Conservation (phyloP, 306 rosid species). For the Nissolia schottii region DNA sequence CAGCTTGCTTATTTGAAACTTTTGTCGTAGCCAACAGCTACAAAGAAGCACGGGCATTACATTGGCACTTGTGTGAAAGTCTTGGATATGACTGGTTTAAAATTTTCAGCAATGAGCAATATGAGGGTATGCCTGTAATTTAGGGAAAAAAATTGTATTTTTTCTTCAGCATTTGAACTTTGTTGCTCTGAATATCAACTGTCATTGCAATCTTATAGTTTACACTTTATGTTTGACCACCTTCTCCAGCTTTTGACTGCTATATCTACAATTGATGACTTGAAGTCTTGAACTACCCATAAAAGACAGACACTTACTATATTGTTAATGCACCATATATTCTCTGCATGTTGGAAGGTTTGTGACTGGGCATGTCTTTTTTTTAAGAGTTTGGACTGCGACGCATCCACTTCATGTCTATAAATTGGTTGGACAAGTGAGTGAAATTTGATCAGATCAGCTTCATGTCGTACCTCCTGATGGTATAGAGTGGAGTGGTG, state of each 20-base stretch:
- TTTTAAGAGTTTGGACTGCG: not conserved
- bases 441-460: not conserved
- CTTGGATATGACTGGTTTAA: constrained; percentile 92
- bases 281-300: constrained; percentile 98
- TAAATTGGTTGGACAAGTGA: not conserved
- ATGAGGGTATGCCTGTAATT: constrained; percentile 55
- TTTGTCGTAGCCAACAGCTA: constrained; percentile 65
- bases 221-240: constrained; percentile 24
- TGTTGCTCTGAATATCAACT: not conserved
- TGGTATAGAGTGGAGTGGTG: not conserved
- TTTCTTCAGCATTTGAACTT: not conserved
- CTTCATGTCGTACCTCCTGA: not conserved
- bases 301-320: constrained; percentile 87
- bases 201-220: constrained; percentile 13
- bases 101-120: constrained; percentile 78
- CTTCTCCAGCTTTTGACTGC: constrained; percentile 80
- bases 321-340: constrained; percentile 87
- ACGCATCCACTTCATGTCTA: not conserved
- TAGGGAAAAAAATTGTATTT: not conserved
- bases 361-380: constrained; percentile 10
- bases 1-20: constrained; percentile 18
- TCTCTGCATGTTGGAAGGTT: constrained; percentile 99
- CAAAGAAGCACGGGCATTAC: constrained; percentile 62
- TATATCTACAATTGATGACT: constrained; percentile 84
- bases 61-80: constrained; percentile 84